Base-by-base conservation (phyloP, 2,329 filamentous ascomycete species). In the Chaetomiaceae sp. region DNA sequence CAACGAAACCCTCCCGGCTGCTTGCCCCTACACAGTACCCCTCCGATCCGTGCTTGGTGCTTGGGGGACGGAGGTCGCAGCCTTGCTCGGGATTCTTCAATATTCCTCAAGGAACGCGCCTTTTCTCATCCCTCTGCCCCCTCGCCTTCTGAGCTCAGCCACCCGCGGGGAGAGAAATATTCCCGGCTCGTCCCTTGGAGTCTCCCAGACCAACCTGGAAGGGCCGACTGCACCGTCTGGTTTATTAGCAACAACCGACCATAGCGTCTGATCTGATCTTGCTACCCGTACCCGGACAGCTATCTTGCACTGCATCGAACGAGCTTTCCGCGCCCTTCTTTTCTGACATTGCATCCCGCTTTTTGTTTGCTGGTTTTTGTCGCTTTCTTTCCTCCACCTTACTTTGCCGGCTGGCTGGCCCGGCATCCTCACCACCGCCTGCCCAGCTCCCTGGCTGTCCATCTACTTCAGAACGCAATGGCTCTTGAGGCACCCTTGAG, bases 401-500 rank as follows among this genome's bases (percentile, higher is more conserved):
- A 27, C 25, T n/a, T n/a, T n/a, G n/a, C n/a, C 25, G 6, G 25
- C 25, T 12, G 25, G 25, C 25, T 5, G 12, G 25, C 25, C 12
- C 23, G 30, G 23, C 33, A 25, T n/a, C 14, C 20, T 19, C 38
- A 33, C 39, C 20, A 12, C 40, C n/a, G n/a, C n/a, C n/a, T n/a
- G n/a, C n/a, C n/a, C n/a, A n/a, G n/a, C n/a, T n/a, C n/a, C 25
- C 25, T 25, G 34, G 47, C 40, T 51, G 12, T 40, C 42, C 34
- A 43, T 35, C 20, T 49, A 48, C 12, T 17, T 40, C 37, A 16
- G 50, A 38, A 49, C 58, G 58, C 58, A 68, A 82, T 82, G 79
- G 79, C 79, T 66, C 72, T 83, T 65, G 76, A 81, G 69, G 81
- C 75, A 63, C 81, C 82, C 54, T 66, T 86, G 61, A 73, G 81